Evolutionary conservation across 106 monocot genomes (phyloP), one percentile per base, ranked within the genome.

Genomic region (Xerophyta viscosa): DNA sequence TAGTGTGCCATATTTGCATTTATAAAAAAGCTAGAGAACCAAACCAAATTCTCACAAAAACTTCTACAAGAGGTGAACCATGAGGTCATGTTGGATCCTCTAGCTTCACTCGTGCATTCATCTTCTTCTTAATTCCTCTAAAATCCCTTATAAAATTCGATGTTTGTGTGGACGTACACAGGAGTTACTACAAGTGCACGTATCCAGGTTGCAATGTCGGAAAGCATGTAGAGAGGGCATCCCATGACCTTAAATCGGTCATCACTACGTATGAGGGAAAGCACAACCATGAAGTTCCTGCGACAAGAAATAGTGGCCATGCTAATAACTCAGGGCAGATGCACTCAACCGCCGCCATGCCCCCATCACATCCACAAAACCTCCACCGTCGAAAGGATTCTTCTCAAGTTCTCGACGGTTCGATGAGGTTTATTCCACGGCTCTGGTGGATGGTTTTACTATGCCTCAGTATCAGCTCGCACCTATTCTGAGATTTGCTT

Each of bases 131-230:
- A n/a, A n/a, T n/a, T n/a, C n/a, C n/a, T n/a, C n/a, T n/a, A n/a
- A n/a, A n/a, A n/a, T n/a, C n/a, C n/a, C n/a, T n/a, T n/a, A n/a
- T n/a, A n/a, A n/a, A n/a, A n/a, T n/a, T n/a, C n/a, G n/a, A n/a
- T n/a, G n/a, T n/a, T n/a, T n/a, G n/a, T n/a, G n/a, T n/a, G n/a
- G n/a, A n/a, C n/a, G n/a, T n/a, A n/a, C n/a, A 56, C 80, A 87
- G 92, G 61, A 87, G 87, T 71, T 93, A 93, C 69, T 93, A 93
- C 58, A 87, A 93, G 67, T 93, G 92, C 66, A 87, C 92, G 0
- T 52, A 60, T 41, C 62, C 68, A 9, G 87, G 83, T 2, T 87
- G 92, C 66, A 71, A 70, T 1, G 92, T 93, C 13, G 57, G 92
- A 20, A 93, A 93, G 60, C 92, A 93, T 49, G 92, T 93, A 18